Evolutionary conservation across 139 green algal genomes (phyloP).

Genomic region (Mychonastes homosphaera): DNA sequence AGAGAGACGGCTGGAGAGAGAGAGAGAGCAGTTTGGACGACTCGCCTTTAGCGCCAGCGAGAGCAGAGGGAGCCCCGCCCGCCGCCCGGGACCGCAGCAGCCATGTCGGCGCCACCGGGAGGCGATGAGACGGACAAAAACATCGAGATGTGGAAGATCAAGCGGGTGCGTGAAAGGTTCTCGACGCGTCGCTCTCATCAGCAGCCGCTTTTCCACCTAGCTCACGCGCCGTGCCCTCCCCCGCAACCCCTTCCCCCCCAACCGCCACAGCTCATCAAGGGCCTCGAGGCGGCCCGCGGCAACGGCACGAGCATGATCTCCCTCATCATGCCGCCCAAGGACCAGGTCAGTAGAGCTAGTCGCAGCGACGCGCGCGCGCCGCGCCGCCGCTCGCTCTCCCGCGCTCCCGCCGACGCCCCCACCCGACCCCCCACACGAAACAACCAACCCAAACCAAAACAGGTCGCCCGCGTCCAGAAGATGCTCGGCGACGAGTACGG

Average conservation of each 20-base stretch:
- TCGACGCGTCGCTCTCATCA: background rate
- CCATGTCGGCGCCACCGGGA: background rate
- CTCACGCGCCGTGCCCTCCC: background rate
- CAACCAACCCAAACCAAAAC: background rate
- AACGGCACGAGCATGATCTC: slow-evolving; percentile 99
- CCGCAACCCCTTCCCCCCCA: background rate
- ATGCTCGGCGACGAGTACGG: slow-evolving; percentile 98
- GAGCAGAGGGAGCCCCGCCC: no score
- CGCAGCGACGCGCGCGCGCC: background rate
- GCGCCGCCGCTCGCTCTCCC: background rate
- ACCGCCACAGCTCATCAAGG: slow-evolving; percentile 72
- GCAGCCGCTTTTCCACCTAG: background rate
- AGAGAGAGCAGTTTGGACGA: no score
- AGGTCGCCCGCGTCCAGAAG: slow-evolving; percentile 79
- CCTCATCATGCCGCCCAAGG: slow-evolving; percentile 96
- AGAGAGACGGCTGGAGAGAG: no score
- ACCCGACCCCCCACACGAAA: background rate
- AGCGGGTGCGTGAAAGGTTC: slow-evolving; percentile 50
- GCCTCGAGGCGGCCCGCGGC: slow-evolving; percentile 64
- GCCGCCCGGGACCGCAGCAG: no score
- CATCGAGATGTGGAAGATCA: slow-evolving; percentile 91
- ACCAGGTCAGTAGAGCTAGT: slow-evolving; percentile 57
- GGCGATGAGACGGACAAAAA: slow-evolving; percentile 56
- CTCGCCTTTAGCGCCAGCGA: no score
- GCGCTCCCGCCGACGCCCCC: background rate